Evolutionary conservation across 2,329 filamentous ascomycete species (phyloP).

Genomic region (Pestalotiopsis sp.): DNA sequence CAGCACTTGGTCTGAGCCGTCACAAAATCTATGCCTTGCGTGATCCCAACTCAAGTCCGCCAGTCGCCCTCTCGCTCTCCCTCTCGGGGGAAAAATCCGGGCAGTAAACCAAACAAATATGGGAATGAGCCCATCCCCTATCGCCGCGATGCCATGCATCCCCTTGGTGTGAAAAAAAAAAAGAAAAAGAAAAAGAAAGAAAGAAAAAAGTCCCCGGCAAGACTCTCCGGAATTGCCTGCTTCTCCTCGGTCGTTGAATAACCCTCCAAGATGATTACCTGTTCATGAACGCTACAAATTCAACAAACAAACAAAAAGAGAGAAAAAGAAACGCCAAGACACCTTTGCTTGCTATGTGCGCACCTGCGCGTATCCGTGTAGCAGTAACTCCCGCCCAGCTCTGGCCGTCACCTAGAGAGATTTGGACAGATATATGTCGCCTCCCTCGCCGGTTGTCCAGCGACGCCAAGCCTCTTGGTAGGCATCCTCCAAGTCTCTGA

Average conservation of each 20-base stretch:
- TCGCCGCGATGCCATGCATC: too few relatives aligned
- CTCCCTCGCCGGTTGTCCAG: conserved; percentile 85
- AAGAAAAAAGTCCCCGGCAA: background rate
- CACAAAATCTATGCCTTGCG: conserved; percentile 28
- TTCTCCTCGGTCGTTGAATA: background rate
- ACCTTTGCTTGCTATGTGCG: conserved; percentile 1
- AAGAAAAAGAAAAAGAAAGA: too few relatives aligned
- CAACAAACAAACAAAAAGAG: conserved; percentile 11
- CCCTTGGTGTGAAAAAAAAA: background rate
- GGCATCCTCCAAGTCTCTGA: conserved; percentile 81
- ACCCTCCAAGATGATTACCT: conserved; percentile 14
- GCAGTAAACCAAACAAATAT: background rate
- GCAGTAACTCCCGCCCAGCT: background rate
- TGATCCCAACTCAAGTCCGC: background rate
- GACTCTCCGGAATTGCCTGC: background rate
- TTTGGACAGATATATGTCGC: conserved; percentile 78
- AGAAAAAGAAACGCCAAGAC: conserved; percentile 10
- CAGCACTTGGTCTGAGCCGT: conserved; percentile 37
- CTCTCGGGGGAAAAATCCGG: background rate
- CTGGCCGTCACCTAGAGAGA: background rate
- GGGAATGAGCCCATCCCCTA: too few relatives aligned
- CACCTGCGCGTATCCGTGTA: background rate
- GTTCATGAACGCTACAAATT: background rate
- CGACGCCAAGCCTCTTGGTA: conserved; percentile 86
- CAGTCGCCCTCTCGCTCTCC: background rate